Base-by-base conservation (phyloP, 805 yeast species). In the Saccharomyces kudriavzevii region DNA sequence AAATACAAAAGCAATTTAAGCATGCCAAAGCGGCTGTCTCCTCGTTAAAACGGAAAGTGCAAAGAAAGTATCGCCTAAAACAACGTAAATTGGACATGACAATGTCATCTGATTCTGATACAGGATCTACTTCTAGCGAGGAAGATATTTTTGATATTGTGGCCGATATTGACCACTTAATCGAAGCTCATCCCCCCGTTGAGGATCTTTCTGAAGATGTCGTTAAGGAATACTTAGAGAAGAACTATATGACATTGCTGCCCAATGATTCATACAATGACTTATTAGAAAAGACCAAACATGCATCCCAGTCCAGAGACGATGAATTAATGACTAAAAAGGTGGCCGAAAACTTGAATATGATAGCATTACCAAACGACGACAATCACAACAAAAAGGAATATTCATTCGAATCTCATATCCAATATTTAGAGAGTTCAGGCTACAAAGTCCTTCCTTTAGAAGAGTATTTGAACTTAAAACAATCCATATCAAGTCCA, bases 401-500 rank as follows among this genome's bases (percentile, higher is more conserved):
- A 20, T 49, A 40, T 9, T 50, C 56, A 13, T 10, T 52, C 17
- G 53, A 52, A 10, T 31, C 46, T 17, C 31, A 56, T 48, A 56
- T 30, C 5, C 40, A 50, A 27, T 47, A 24, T 22, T 14, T 57
- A 24, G 50, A 52, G 24, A 43, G 53, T 14, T 43, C 45, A 1
- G 56, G 60, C 10, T 50, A 49, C 48, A 29, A 40, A 22, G 54
- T 57, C 4, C 9, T 61, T 17, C 30, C 52, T 27, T 22, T 25
- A 6, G 51, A 50, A n/a, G 54, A 60, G 20, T 53, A 47, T 24
- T 29, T 49, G 1, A 53, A 58, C 11, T 40, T 60, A 30, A 49
- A 54, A 29, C 40, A 50, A 20, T 52, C 52, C 8, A 26, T 58
- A 17, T 58, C 69, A 40, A 45, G 49, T 11, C 61, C 63, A 17